Percentiles rank a stretch among this genome's conserved stretches.
Evolutionary conservation across 345 rosid genomes (phyloP).

Genomic region (Arabis hirsuta): DNA sequence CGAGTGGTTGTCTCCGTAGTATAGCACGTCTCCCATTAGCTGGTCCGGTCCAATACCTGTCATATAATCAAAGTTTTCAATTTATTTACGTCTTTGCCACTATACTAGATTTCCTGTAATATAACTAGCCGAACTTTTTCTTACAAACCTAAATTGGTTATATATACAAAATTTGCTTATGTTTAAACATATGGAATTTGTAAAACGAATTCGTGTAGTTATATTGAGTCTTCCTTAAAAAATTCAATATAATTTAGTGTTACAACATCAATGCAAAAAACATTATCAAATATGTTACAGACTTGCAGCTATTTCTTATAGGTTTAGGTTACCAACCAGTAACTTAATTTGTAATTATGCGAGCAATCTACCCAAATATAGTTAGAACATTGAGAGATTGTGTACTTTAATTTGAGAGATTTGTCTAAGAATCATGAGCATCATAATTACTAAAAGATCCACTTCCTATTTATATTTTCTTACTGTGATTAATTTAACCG

Average conservation of each 20-base stretch:
- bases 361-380: neutral
- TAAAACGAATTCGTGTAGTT: neutral
- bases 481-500: too few species aligned
- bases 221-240: too few species aligned
- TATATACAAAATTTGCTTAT: neutral
- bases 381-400: neutral
- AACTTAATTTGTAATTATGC: neutral
- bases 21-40: slow-evolving; percentile 84
- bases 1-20: slow-evolving; percentile 90
- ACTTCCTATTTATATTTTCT: neutral
- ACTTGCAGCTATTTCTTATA: too few species aligned
- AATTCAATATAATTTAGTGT: neutral
- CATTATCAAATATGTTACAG: too few species aligned
- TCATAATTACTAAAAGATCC: neutral
- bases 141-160: neutral
- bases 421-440: neutral
- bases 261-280: neutral
- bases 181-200: neutral
- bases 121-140: neutral
- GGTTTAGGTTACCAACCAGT: too few species aligned
- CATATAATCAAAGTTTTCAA: neutral
- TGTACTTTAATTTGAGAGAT: slow-evolving; percentile 11
- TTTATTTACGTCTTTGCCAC: slow-evolving; percentile 11
- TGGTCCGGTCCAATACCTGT: slow-evolving; percentile 77
- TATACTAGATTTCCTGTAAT: neutral